Conservation (phyloP, 345 rosid species). For the Moricandia arvensis region DNA sequence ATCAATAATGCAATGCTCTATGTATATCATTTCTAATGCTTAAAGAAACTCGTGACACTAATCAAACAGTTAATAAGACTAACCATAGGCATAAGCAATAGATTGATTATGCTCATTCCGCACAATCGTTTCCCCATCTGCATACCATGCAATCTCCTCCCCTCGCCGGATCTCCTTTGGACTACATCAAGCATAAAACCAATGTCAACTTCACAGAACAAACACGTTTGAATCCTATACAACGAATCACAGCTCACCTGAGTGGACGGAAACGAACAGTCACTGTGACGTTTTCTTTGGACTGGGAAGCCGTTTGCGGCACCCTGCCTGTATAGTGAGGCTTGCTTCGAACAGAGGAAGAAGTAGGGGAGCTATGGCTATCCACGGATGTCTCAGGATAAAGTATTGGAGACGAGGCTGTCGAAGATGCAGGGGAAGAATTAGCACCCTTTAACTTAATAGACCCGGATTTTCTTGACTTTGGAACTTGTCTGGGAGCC, state of each 20-base stretch:
- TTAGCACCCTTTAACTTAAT: constrained; percentile 47
- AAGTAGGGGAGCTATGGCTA: constrained; percentile 80
- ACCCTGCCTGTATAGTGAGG: constrained; percentile 33
- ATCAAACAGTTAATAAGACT: constrained; percentile 24
- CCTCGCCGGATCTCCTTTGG: constrained; percentile 90
- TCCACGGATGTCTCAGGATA: constrained; percentile 61
- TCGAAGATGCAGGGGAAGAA: constrained; percentile 65
- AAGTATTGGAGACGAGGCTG: constrained; percentile 71
- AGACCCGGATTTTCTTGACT: constrained; percentile 47
- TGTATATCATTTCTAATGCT: neutral
- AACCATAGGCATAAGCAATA: constrained; percentile 91
- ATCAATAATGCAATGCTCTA: constrained; percentile 6
- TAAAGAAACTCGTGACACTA: constrained; percentile 14
- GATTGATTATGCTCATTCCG: constrained; percentile 77
- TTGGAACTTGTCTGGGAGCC: constrained; percentile 65
- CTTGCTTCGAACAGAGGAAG: constrained; percentile 71
- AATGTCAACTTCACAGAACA: constrained; percentile 22
- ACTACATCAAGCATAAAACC: constrained; percentile 43
- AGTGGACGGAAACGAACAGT: constrained; percentile 95
- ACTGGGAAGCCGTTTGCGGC: constrained; percentile 43
- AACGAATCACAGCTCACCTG: constrained; percentile 54
- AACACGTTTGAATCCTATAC: neutral
- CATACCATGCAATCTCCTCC: constrained; percentile 98
- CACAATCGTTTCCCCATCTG: constrained; percentile 91
- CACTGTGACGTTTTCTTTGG: constrained; percentile 88